Percentiles rank a stretch among this genome's conserved stretches.
These are phyloP conservation scores for Tolypocladium amazonense DNA, from an alignment of 2,329 filamentous ascomycete genomes.

Conservation along the genomic window DNA sequence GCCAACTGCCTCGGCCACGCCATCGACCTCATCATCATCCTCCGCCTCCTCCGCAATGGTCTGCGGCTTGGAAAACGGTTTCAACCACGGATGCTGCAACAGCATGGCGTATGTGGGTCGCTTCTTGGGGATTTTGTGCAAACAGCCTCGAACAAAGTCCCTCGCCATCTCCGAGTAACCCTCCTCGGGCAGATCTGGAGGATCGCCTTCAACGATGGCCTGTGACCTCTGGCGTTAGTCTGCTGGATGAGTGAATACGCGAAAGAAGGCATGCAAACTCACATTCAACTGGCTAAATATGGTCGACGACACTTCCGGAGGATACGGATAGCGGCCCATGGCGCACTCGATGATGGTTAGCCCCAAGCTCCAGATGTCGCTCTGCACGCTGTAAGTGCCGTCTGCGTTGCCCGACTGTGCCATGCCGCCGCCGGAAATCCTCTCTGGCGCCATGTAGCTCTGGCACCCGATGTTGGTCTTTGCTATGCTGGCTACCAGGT, in stretches of 20 bases:
- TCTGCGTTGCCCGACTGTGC: slow-evolving; percentile 57
- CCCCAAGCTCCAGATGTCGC: slow-evolving; percentile 94
- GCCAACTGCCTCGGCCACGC: slow-evolving; percentile 31
- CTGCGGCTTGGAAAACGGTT: slow-evolving; percentile 62
- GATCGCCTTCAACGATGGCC: slow-evolving; percentile 98
- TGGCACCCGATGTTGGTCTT: slow-evolving; percentile 99
- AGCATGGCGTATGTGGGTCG: slow-evolving; percentile 92
- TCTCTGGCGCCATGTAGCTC: slow-evolving; percentile 97
- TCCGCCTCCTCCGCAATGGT: slow-evolving; percentile 63
- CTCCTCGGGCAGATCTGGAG: slow-evolving; percentile 70
- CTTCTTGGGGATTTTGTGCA: slow-evolving; percentile 86
- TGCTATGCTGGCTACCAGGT: slow-evolving; percentile 92
- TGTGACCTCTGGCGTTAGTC: slow-evolving; percentile 24
- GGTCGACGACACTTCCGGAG: slow-evolving; percentile 93
- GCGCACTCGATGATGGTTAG: slow-evolving; percentile 94
- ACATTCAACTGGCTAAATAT: slow-evolving; percentile 97
- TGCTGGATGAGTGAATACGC: not conserved
- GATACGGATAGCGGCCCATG: slow-evolving; percentile 88
- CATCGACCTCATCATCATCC: slow-evolving; percentile 41
- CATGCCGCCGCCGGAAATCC: slow-evolving; percentile 80
- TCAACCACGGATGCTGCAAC: slow-evolving; percentile 81
- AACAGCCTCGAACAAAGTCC: slow-evolving; percentile 79
- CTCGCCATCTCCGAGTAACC: slow-evolving; percentile 70
- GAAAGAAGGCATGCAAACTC: slow-evolving; percentile 32
- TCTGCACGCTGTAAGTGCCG: slow-evolving; percentile 94